Evolutionary conservation across 352 stramenopile genomes (phyloP), one percentile per base, ranked within the genome.

Genomic region (Globisporangium barbulae): DNA sequence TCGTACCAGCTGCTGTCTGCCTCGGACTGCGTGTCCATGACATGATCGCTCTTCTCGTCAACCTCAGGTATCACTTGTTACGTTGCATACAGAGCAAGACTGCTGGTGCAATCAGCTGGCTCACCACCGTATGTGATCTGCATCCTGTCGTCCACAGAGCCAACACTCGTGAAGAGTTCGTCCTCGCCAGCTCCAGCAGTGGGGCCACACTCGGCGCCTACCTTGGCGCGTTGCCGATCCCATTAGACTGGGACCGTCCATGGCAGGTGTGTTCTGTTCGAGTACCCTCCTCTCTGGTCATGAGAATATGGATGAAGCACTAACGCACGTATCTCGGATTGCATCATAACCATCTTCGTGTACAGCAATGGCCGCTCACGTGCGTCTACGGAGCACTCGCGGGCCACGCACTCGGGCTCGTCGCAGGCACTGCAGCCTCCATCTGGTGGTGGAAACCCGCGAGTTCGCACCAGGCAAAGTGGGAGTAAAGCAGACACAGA

Each of bases 211-310:
- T 94, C 5, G 88, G 88, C 47, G 74, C 78, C 0, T 96, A 93
- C 57, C 19, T 91, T 25, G 88, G 88, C 25, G 85, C 85, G 25
- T 56, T 96, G 10, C 82, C 87, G 45, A 91, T 96, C 67, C 88
- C 88, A 2, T 63, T 96, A 7, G 88, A 96, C 57, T 96, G 88
- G 88, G 88, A 96, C 74, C 85, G 85, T 33, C 88, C 88, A 35
- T 96, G 85, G 88, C 88, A 96, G 81, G 83, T 91, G 73, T 50
- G 67, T n/a, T 19, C 1, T n/a, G 1, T 56, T n/a, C 4, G n/a
- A 35, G 17, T 37, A n/a, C 19, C 8, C 22, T 53, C 9, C 22
- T 60, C 13, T 10, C 44, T 37, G 12, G n/a, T 30, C 39, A 17
- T 33, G n/a, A 37, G 28, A 22, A 31, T 7, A 45, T 15, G 8